Conservation (phyloP, 1,284 basidiomycete species). For the Puccinia polysora region DNA sequence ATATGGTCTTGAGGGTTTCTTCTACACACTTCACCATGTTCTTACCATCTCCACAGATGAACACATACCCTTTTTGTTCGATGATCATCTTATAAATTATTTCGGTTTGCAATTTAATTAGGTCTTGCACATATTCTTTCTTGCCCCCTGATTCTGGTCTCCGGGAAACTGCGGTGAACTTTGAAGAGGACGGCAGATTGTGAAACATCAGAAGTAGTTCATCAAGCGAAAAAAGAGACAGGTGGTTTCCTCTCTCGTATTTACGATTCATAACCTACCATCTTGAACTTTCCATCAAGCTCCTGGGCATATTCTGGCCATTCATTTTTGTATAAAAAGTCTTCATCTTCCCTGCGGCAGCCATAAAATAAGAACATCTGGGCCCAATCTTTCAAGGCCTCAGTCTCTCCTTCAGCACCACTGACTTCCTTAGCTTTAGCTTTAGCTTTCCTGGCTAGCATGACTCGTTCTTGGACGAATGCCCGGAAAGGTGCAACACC, state of each 20-base stretch:
- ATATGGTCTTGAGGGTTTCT: constrained; percentile 78
- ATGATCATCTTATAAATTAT: constrained; percentile 48
- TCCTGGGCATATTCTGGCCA: constrained; percentile 83
- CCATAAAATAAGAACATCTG: constrained; percentile 92
- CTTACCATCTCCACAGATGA: constrained; percentile 91
- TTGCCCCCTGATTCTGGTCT: constrained; percentile 15
- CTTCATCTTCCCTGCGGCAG: constrained; percentile 77
- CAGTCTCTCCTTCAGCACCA: constrained; percentile 61
- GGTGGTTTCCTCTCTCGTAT: too few species aligned
- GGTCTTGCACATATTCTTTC: constrained; percentile 36
- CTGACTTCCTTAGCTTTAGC: constrained; percentile 63
- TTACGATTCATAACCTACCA: constrained; percentile 61
- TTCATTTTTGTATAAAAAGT: constrained; percentile 91
- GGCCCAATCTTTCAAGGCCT: constrained; percentile 91
- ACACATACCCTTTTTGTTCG: constrained; percentile 47
- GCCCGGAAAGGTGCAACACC: constrained; percentile 98
- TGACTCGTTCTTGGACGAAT: constrained; percentile 94
- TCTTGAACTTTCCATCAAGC: constrained; percentile 80
- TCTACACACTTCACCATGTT: constrained; percentile 93
- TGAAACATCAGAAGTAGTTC: constrained; percentile 89
- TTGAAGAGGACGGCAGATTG: constrained; percentile 55
- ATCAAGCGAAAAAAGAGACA: too few species aligned
- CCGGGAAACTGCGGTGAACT: constrained; percentile 20
- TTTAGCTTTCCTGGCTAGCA: constrained; percentile 82
- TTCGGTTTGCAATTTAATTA: constrained; percentile 1